phyloP scores from a whole-genome alignment of 495 filamentous ascomycete species.

The Astrothelium subdiscretum region DNA sequence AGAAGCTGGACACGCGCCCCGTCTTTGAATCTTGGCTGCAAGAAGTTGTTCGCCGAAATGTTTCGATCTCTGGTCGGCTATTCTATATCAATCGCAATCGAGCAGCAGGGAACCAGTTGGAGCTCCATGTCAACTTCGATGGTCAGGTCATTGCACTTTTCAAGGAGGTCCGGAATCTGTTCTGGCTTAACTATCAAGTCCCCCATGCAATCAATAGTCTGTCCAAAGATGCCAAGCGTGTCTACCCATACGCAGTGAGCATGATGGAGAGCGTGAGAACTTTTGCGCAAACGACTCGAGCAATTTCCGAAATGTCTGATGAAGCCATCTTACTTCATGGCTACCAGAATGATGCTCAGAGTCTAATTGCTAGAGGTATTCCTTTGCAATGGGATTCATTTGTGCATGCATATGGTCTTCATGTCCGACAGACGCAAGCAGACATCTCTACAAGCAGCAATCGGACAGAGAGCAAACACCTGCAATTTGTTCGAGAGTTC shows the following conservation, averaged over 20 bases:
- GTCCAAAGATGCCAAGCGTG: slow-evolving; percentile 91
- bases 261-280: slow-evolving; percentile 95
- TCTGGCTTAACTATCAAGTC: slow-evolving; percentile 85
- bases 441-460: slow-evolving; percentile 24
- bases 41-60: slow-evolving; percentile 73
- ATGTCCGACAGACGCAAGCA: slow-evolving; percentile 55
- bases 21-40: slow-evolving; percentile 93
- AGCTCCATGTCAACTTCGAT: slow-evolving; percentile 92
- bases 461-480: slow-evolving; percentile 76
- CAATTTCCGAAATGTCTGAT: slow-evolving; percentile 70
- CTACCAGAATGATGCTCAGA: slow-evolving; percentile 78
- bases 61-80: slow-evolving; percentile 80
- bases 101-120: slow-evolving; percentile 70
- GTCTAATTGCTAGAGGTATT: slow-evolving; percentile 70
- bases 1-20: slow-evolving; percentile 85
- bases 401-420: slow-evolving; percentile 88
- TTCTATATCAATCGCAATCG: slow-evolving; percentile 84
- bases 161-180: slow-evolving; percentile 95
- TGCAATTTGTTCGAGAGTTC: slow-evolving; percentile 91
- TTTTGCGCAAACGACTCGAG: slow-evolving; percentile 70
- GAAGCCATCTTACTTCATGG: slow-evolving; percentile 79
- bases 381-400: slow-evolving; percentile 94
- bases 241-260: slow-evolving; percentile 94
- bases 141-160: slow-evolving; percentile 92
- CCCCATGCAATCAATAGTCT: slow-evolving; percentile 89